phyloP scores from a whole-genome alignment of 2,329 filamentous ascomycete genomes.

The Hirsutella rhossiliensis region DNA sequence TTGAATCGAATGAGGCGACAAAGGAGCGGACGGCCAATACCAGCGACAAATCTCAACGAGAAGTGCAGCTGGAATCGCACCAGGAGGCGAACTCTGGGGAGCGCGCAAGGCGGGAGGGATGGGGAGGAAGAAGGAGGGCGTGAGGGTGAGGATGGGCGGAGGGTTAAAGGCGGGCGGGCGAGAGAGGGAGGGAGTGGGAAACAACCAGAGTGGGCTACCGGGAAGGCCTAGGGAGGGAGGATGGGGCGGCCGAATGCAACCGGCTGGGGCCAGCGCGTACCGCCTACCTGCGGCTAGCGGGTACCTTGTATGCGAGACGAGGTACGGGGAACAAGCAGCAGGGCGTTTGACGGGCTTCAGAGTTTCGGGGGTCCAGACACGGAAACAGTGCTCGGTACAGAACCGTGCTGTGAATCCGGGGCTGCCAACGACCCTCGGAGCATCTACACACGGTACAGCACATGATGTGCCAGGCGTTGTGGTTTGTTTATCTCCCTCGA shows the following conservation, averaged over 20 bases:
- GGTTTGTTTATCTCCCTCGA: no score
- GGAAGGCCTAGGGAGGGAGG: background rate
- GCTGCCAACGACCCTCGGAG: background rate
- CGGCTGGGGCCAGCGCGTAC: background rate
- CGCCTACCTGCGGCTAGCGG: background rate
- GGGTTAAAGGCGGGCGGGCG: slow-evolving; percentile 5
- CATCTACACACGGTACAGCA: background rate
- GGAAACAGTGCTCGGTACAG: background rate
- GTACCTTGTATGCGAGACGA: background rate
- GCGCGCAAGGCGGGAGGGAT: slow-evolving; percentile 6
- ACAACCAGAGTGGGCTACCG: background rate
- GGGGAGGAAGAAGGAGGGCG: slow-evolving; percentile 3
- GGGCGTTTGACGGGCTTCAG: background rate
- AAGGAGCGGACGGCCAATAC: slow-evolving; percentile 50
- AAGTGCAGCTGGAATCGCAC: slow-evolving; percentile 45
- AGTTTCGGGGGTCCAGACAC: background rate
- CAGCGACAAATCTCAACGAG: slow-evolving; percentile 38
- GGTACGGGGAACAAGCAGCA: background rate
- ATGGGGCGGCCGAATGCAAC: background rate
- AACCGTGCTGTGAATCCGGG: background rate
- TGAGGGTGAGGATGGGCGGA: slow-evolving; percentile 4
- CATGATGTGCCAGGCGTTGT: background rate
- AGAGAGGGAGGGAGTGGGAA: slow-evolving; percentile 1
- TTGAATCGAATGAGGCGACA: slow-evolving; percentile 12
- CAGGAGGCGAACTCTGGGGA: slow-evolving; percentile 19